These are phyloP conservation scores for Crucibulum cyathiforme DNA, from an alignment of 1,284 basidiomycete genomes.

Conservation along the genomic window DNA sequence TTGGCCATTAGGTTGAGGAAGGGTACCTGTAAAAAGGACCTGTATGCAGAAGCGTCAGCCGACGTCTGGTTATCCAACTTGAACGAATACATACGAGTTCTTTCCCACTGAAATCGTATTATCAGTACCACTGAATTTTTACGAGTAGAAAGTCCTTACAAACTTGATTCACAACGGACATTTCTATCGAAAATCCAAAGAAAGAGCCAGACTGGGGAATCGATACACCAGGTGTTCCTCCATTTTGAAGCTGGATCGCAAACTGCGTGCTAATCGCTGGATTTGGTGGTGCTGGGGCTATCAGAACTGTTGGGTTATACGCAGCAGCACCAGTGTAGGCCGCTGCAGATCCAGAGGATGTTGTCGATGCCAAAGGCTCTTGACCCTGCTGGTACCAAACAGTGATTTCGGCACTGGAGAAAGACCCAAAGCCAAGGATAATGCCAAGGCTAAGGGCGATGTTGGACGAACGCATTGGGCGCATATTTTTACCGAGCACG, in stretches of 20 bases:
- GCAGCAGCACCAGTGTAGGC: slow-evolving; percentile 46
- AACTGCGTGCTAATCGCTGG: slow-evolving; percentile 36
- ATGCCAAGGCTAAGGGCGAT: neutral
- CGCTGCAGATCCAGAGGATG: slow-evolving; percentile 28
- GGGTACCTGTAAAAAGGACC: slow-evolving; percentile 55
- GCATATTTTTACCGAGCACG: neutral
- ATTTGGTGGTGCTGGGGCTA: slow-evolving; percentile 47
- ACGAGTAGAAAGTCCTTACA: slow-evolving; percentile 46
- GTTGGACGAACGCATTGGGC: neutral
- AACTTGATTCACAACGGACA: slow-evolving; percentile 68
- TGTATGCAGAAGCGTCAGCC: slow-evolving; percentile 7
- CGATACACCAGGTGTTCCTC: slow-evolving; percentile 44
- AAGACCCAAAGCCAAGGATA: neutral
- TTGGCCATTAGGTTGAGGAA: slow-evolving; percentile 79
- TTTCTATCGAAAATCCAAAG: slow-evolving; percentile 72
- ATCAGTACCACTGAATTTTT: neutral
- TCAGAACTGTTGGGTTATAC: slow-evolving; percentile 49
- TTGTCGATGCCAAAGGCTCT: slow-evolving; percentile 1
- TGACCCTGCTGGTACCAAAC: neutral
- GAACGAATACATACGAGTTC: slow-evolving; percentile 39
- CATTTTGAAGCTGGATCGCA: slow-evolving; percentile 39
- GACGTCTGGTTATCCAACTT: neutral
- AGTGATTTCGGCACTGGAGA: neutral
- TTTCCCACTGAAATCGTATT: slow-evolving; percentile 44
- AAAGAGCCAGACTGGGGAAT: slow-evolving; percentile 65